Conservation (phyloP, 371 early-diverging fungal species). For the Gilbertella persicaria region DNA sequence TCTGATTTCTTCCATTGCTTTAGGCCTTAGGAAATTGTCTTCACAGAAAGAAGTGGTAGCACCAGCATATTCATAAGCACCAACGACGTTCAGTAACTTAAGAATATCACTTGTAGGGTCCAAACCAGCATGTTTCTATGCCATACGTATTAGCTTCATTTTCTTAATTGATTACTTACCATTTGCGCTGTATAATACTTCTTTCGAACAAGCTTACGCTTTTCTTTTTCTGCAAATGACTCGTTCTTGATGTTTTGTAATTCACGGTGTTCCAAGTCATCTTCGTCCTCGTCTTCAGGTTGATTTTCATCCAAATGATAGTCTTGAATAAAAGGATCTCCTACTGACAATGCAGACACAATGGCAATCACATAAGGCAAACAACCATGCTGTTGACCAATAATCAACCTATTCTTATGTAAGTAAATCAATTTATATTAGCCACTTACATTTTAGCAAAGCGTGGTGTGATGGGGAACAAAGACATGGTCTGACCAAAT, state of each 20-base stretch:
- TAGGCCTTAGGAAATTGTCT: conserved; percentile 80
- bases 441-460: conserved; percentile 85
- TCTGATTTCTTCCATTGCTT: conserved; percentile 93
- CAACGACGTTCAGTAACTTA: conserved; percentile 80
- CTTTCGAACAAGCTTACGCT: conserved; percentile 42
- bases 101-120: conserved; percentile 84
- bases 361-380: conserved; percentile 87
- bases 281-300: conserved; percentile 41
- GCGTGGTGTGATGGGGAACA: conserved; percentile 94
- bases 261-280: conserved; percentile 39
- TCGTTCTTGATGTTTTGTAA: conserved; percentile 45
- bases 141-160: no score
- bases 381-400: conserved; percentile 82
- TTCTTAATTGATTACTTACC: conserved; percentile 27
- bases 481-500: conserved; percentile 87
- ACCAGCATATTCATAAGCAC: conserved; percentile 86
- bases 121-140: conserved; percentile 64
- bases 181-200: conserved; percentile 55
- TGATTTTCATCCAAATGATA: conserved; percentile 55
- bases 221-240: conserved; percentile 51
- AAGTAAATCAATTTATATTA: not conserved
- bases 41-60: conserved; percentile 76
- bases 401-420: conserved; percentile 68
- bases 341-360: conserved; percentile 90
- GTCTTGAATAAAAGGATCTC: conserved; percentile 86